A percentile compares a stretch with the other conserved stretches of the same genome.
phyloP scores from a whole-genome alignment of 202 grass and related monocot species.

The Musa balbisiana region DNA sequence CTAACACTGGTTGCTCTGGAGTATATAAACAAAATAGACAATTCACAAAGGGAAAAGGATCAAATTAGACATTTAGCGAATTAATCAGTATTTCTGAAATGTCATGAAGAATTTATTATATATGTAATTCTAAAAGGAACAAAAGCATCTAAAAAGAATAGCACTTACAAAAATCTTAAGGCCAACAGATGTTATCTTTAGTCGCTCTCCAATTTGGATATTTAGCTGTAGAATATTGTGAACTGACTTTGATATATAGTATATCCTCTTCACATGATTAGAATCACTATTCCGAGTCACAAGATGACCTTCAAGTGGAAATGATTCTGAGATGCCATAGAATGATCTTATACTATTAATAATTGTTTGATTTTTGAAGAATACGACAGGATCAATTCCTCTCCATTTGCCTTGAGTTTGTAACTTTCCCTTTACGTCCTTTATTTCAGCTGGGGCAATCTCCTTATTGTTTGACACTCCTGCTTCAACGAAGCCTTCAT shows the following conservation, averaged over 20 bases:
- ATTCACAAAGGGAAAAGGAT: not conserved
- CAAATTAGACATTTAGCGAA: not conserved
- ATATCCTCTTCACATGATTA: conserved; percentile 88
- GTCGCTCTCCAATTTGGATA: conserved; percentile 61
- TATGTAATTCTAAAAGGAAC: not conserved
- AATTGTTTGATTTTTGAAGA: conserved; percentile 71
- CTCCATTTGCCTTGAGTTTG: conserved; percentile 72
- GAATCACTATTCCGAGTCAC: conserved; percentile 80
- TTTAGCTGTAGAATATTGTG: conserved; percentile 72
- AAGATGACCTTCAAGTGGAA: conserved; percentile 68
- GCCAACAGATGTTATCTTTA: conserved; percentile 91
- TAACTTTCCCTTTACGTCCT: conserved; percentile 34
- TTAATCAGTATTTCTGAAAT: not conserved
- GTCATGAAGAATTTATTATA: conserved; percentile 8
- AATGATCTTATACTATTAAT: conserved; percentile 72
- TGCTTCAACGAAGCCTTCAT: conserved; percentile 26
- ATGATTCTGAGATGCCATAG: conserved; percentile 69
- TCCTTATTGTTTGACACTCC: conserved; percentile 33
- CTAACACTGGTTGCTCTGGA: not conserved
- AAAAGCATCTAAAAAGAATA: conserved; percentile 1
- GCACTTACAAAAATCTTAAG: conserved; percentile 95
- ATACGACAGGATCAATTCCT: conserved; percentile 92
- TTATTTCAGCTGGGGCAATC: conserved; percentile 42
- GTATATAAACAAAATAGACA: not conserved
- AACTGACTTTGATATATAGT: conserved; percentile 84